phyloP scores from a whole-genome alignment of 148 eudicot genomes.

The Suaeda aralocaspica region DNA sequence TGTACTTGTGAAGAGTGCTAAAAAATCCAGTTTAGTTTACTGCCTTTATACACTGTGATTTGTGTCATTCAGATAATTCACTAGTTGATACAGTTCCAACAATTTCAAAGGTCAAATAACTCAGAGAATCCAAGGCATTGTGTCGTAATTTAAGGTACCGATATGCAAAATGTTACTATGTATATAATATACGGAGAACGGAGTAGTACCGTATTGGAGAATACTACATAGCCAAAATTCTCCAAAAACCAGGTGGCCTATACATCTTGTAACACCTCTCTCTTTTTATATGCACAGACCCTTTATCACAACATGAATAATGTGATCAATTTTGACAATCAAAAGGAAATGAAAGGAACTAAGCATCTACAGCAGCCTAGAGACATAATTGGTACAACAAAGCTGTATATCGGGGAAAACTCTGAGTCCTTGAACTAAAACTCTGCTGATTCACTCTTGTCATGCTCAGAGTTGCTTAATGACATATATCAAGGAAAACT shows the following conservation, averaged over 20 bases:
- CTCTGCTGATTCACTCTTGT: conserved; percentile 10
- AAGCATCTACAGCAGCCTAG: conserved; percentile 8
- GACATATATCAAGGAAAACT: conserved; percentile 3
- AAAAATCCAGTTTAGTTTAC: no score
- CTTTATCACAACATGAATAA: conserved; percentile 8
- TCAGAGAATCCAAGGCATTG: background rate
- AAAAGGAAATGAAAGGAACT: conserved; percentile 8
- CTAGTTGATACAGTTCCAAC: no score
- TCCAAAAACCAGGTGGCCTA: conserved; percentile 14
- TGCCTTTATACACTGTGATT: no score
- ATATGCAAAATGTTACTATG: background rate
- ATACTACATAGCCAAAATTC: conserved; percentile 2
- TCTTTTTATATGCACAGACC: conserved; percentile 20
- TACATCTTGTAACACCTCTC: conserved; percentile 17
- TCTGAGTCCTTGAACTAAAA: conserved; percentile 8
- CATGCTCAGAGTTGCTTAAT: background rate
- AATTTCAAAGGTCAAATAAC: background rate
- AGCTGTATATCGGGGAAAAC: background rate
- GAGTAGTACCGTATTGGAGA: conserved; percentile 3
- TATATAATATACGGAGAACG: background rate
- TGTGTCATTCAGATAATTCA: no score
- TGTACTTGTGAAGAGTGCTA: no score
- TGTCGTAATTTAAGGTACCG: background rate
- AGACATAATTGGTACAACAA: conserved; percentile 19
- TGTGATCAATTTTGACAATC: conserved; percentile 4